Evolutionary conservation across 2,329 filamentous ascomycete species (phyloP).

Genomic region (Beauveria scarabaeidicola): DNA sequence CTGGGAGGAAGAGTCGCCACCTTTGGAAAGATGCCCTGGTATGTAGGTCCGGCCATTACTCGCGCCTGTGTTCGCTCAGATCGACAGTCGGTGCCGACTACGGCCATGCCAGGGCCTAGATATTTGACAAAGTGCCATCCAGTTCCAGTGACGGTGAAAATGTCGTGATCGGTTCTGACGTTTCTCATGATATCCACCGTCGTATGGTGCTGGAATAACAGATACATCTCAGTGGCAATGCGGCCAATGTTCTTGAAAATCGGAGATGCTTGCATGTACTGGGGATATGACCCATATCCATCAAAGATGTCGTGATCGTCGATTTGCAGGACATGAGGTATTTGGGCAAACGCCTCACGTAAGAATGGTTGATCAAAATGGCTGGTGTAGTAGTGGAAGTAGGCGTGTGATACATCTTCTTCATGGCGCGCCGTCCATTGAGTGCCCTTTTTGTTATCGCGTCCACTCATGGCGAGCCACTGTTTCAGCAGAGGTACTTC

Average conservation of each 20-base stretch:
- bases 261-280: conserved; percentile 95
- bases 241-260: conserved; percentile 98
- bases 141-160: conserved; percentile 94
- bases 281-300: conserved; percentile 92
- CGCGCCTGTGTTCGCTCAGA: conserved; percentile 85
- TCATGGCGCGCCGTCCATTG: conserved; percentile 92
- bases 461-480: conserved; percentile 87
- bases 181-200: conserved; percentile 89
- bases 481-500: conserved; percentile 90
- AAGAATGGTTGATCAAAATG: conserved; percentile 96
- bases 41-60: conserved; percentile 92
- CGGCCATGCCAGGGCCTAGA: conserved; percentile 80
- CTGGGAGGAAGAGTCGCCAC: conserved; percentile 82
- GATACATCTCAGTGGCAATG: conserved; percentile 93
- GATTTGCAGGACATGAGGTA: conserved; percentile 84
- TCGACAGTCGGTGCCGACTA: conserved; percentile 83
- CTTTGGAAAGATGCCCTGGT: conserved; percentile 95
- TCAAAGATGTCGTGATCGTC: conserved; percentile 99
- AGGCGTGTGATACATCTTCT: conserved; percentile 90
- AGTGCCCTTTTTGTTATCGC: conserved; percentile 84
- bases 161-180: conserved; percentile 75
- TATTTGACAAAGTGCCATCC: conserved; percentile 99
- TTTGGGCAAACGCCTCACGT: conserved; percentile 92
- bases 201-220: conserved; percentile 96
- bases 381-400: conserved; percentile 98